These are phyloP conservation scores for Magnusiomyces ingens DNA, from an alignment of 1,139 yeast species.

Conservation along the genomic window DNA sequence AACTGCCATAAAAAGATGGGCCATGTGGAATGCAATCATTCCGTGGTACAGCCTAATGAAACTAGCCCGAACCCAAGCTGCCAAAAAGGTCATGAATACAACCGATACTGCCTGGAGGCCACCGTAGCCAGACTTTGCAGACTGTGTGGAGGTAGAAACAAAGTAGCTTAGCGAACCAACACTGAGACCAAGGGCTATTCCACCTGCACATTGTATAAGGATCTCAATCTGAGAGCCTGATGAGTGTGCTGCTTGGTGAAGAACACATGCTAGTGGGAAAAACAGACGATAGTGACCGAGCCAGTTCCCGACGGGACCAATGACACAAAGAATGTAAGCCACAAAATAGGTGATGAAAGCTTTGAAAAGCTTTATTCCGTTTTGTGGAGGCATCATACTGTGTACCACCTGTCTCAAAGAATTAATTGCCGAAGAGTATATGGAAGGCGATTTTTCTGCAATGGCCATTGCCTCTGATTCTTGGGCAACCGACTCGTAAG, in stretches of 20 bases:
- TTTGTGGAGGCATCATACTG: background rate
- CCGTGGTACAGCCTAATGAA: conserved; percentile 38
- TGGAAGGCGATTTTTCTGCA: background rate
- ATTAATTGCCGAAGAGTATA: background rate
- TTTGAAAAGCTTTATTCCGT: conserved; percentile 22
- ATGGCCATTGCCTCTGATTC: conserved; percentile 2
- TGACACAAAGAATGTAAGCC: conserved; percentile 37
- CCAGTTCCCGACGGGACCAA: conserved; percentile 38
- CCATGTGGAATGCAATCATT: conserved; percentile 34
- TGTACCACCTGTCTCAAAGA: background rate
- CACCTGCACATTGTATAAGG: conserved; percentile 37
- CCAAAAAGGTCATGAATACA: conserved; percentile 24
- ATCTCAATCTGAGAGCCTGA: conserved; percentile 46
- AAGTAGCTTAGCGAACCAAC: conserved; percentile 42
- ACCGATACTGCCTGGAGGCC: conserved; percentile 42
- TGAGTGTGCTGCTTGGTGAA: conserved; percentile 44
- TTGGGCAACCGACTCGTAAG: conserved; percentile 11
- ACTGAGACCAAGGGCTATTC: conserved; percentile 44
- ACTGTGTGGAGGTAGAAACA: conserved; percentile 37
- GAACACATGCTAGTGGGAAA: conserved; percentile 38
- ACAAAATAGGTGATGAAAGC: conserved; percentile 38
- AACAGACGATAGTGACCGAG: conserved; percentile 36
- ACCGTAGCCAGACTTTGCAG: conserved; percentile 40
- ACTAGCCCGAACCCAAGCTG: conserved; percentile 40
- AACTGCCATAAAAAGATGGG: conserved; percentile 33